Evolutionary conservation across 805 yeast genomes (phyloP).

Genomic region (Sungouiella thailandica): DNA sequence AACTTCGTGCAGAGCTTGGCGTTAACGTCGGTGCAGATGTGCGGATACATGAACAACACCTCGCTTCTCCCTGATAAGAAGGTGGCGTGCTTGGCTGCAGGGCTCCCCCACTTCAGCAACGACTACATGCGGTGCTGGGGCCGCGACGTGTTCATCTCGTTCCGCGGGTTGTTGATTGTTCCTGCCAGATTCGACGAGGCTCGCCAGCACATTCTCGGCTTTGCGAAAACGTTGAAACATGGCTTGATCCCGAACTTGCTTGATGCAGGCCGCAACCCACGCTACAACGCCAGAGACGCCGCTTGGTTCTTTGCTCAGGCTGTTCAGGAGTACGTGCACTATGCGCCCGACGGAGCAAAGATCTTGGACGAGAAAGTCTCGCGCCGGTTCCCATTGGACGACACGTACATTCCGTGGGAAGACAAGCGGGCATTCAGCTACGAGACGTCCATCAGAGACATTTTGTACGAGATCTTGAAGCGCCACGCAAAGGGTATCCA

Average conservation of each 20-base stretch:
- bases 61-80: conserved; percentile 62
- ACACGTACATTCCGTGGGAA: conserved; percentile 62
- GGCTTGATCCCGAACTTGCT: conserved; percentile 91
- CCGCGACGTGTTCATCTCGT: conserved; percentile 86
- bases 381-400: conserved; percentile 88
- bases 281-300: conserved; percentile 95
- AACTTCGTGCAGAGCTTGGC: conserved; percentile 76
- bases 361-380: conserved; percentile 68
- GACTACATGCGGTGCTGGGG: conserved; percentile 99
- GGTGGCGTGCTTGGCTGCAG: conserved; percentile 87
- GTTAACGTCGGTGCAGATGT: conserved; percentile 81
- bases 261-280: conserved; percentile 90
- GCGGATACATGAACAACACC: conserved; percentile 66
- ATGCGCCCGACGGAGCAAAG: conserved; percentile 63
- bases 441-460: conserved; percentile 65
- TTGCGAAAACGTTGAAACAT: conserved; percentile 88
- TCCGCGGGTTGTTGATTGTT: conserved; percentile 74
- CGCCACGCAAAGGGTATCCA: conserved; percentile 87
- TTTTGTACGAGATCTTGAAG: conserved; percentile 74
- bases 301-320: conserved; percentile 91
- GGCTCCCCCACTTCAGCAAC: conserved; percentile 87
- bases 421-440: conserved; percentile 74
- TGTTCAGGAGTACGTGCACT: conserved; percentile 72
- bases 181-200: conserved; percentile 81
- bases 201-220: conserved; percentile 71